Conservation (phyloP, 176 grass and related monocot genomes). For the Bolboschoenus planiculmis region DNA sequence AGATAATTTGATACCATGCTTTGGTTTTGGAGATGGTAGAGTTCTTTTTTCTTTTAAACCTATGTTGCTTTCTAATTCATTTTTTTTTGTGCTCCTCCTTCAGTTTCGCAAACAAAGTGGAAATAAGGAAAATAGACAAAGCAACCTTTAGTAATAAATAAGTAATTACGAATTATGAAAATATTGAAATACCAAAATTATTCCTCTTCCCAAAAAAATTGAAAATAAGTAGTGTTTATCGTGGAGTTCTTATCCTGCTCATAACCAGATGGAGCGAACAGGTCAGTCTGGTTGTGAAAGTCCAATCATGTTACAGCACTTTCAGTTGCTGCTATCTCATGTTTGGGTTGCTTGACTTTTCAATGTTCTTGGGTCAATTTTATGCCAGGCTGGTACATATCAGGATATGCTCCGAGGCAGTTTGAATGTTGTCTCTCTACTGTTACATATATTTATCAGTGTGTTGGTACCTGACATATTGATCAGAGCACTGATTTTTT, state of each 20-base stretch:
- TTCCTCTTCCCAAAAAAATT: neutral
- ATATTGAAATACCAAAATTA: neutral
- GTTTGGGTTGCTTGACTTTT: neutral
- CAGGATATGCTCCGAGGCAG: neutral
- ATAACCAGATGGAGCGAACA: neutral
- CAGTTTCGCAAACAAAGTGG: neutral
- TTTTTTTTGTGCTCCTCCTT: neutral
- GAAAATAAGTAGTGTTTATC: neutral
- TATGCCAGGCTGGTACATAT: neutral
- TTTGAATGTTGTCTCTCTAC: neutral
- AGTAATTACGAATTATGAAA: neutral
- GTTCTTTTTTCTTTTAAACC: neutral
- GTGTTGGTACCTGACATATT: neutral
- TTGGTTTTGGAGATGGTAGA: conserved; percentile 96
- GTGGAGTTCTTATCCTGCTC: neutral
- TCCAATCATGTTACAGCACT: neutral
- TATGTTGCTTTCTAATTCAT: conserved; percentile 2
- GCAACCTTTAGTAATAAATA: neutral
- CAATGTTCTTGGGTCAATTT: neutral
- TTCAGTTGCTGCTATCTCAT: neutral
- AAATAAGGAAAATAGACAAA: neutral
- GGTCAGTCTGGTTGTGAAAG: neutral
- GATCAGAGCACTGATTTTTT: neutral
- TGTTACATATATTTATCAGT: neutral
- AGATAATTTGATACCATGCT: conserved; percentile 97